Base-by-base conservation (phyloP, 2,329 filamentous ascomycete species). In the Stagonosporopsis rhizophila region DNA sequence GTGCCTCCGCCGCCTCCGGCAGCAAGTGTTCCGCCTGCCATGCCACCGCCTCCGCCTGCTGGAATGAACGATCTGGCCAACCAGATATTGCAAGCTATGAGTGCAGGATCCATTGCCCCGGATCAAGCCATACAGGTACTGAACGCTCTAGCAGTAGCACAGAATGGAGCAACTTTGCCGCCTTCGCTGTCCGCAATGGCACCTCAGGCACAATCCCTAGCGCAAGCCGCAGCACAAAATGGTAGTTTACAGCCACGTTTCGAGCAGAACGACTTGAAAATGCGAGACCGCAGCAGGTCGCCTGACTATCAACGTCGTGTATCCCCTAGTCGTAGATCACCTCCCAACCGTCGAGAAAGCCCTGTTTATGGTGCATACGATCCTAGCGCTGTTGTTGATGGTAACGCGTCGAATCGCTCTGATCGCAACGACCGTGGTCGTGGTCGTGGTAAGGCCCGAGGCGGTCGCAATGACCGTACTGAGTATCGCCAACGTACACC, bases 401-500 rank as follows among this genome's bases (percentile, higher is more conserved):
- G 84, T 64, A 84, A 84, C 56, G 83, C 83, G 47, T 83, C 86
- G 52, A 85, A 87, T 60, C 82, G 66, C 45, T 50, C 65, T 65
- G 81, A 84, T 45, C 81, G 82, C 49, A 81, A 81, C 56, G 82
- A 84, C 37, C 82, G 86, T 58, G 83, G 82, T 56, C 79, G 83
- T 51, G 87, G 80, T 62, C 78, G 80, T 56, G 78, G 81, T 71
- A 78, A 68, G 59, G 65, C 69, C 40, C 68, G 81, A 52, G 77
- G 80, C 52, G 69, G 68, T 52, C 74, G 71, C 51, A 71, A 69
- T 70, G 73, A 92, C 48, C 74, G 71, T 61, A 72, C 69, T 73
- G 74, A 92, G 35, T 97, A 96, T 78, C 90, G 94, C 62, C 92
- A 97, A 74, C 91, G 95, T 71, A 96, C 90, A 69, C 92, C 93